These are phyloP conservation scores for Pseudohyphozyma bogoriensis DNA, from an alignment of 768 basidiomycete species.

Conservation along the genomic window DNA sequence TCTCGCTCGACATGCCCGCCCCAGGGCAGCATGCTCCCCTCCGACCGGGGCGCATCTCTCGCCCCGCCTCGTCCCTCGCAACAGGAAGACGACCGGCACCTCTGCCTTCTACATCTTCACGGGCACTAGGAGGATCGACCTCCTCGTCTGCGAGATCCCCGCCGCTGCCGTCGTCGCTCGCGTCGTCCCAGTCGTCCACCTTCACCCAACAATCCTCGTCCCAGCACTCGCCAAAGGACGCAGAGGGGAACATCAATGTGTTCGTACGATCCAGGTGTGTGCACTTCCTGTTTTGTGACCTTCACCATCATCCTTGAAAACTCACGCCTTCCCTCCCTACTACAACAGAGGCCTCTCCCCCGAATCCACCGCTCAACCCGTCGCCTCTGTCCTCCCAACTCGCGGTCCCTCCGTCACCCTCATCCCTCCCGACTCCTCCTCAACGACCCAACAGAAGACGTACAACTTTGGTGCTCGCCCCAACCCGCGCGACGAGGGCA, in stretches of 20 bases:
- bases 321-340: background rate
- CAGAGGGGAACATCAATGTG: slow-evolving; percentile 68
- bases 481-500: background rate
- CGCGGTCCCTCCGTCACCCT: slow-evolving; percentile 25
- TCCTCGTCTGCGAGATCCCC: too few species aligned
- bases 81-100: too few species aligned
- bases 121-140: too few species aligned
- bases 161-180: too few species aligned
- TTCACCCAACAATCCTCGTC: too few species aligned
- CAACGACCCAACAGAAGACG: slow-evolving; percentile 39
- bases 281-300: background rate
- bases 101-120: too few species aligned
- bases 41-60: too few species aligned
- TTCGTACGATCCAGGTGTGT: slow-evolving; percentile 72
- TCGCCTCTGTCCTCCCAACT: slow-evolving; percentile 16
- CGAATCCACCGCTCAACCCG: background rate
- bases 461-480: slow-evolving; percentile 68
- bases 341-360: slow-evolving; percentile 16
- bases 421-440: background rate
- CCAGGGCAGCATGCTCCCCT: too few species aligned
- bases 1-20: too few species aligned
- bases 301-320: background rate
- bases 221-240: background rate
- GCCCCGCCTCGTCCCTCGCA: too few species aligned
- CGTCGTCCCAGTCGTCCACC: too few species aligned